Percentiles rank a stretch among this genome's conserved stretches.
These are phyloP conservation scores for Monosporascus sp. DNA, from an alignment of 2,329 filamentous ascomycete genomes.

Conservation along the genomic window DNA sequence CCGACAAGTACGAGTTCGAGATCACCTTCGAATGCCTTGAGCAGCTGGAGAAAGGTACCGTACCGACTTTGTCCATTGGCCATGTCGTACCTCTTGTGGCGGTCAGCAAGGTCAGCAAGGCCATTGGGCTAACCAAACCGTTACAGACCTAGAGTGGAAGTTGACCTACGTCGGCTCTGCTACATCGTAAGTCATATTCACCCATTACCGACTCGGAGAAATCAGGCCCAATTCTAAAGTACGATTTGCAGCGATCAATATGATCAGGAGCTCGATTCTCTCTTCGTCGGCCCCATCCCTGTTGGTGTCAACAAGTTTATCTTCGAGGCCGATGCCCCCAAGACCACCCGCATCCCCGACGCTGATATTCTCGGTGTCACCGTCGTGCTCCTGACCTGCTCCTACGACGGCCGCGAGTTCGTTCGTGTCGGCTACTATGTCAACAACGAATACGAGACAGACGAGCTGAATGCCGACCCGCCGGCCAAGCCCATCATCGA, in stretches of 20 bases:
- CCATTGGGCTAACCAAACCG: neutral
- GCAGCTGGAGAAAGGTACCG: conserved; percentile 78
- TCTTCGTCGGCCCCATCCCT: conserved; percentile 95
- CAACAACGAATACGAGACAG: conserved; percentile 97
- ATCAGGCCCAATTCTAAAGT: neutral
- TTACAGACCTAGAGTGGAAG: conserved; percentile 94
- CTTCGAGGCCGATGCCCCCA: conserved; percentile 90
- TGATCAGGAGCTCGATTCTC: conserved; percentile 95
- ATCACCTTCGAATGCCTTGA: conserved; percentile 99
- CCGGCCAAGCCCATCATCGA: conserved; percentile 90
- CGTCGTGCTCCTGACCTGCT: conserved; percentile 91
- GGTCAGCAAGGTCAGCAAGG: neutral
- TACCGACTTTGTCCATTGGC: conserved; percentile 3
- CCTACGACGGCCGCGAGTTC: conserved; percentile 94
- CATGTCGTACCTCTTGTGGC: neutral
- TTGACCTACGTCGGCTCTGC: conserved; percentile 97
- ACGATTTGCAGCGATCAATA: conserved; percentile 69
- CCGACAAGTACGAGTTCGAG: conserved; percentile 90
- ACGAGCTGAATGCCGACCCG: conserved; percentile 82
- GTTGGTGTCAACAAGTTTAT: conserved; percentile 98
- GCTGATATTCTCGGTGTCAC: conserved; percentile 96
- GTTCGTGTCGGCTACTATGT: conserved; percentile 98
- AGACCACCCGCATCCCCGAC: conserved; percentile 84
- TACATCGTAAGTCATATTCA: conserved; percentile 66
- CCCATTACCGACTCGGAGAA: neutral